phyloP scores from a whole-genome alignment of 352 stramenopile species.

The Globisporangium iwayamae region DNA sequence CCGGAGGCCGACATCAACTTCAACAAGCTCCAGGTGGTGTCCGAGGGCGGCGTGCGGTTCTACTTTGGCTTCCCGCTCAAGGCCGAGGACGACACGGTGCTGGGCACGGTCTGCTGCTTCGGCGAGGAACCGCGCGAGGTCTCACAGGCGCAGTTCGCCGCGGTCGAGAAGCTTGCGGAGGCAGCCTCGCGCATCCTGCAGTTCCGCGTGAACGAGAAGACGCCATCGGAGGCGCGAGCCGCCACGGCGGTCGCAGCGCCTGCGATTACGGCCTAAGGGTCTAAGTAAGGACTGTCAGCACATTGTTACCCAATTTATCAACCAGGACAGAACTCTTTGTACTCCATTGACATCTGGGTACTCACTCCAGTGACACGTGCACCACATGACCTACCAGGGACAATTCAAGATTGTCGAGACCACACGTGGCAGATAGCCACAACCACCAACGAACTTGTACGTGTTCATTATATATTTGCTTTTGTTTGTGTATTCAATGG shows the following conservation, averaged over 20 bases:
- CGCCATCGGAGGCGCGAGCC: neutral
- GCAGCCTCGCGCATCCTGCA: conserved; percentile 36
- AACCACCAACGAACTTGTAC: too few species aligned
- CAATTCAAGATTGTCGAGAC: too few species aligned
- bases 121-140: conserved; percentile 36
- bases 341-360: too few species aligned
- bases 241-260: neutral
- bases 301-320: neutral
- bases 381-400: too few species aligned
- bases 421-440: too few species aligned
- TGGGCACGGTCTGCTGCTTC: conserved; percentile 54
- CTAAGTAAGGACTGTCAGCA: neutral
- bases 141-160: conserved; percentile 44
- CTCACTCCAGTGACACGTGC: too few species aligned
- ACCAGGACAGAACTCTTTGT: neutral
- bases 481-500: neutral
- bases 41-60: conserved; percentile 34
- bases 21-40: conserved; percentile 25
- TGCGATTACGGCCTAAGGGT: neutral
- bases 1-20: conserved; percentile 56
- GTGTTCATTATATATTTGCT: neutral
- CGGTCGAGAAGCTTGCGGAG: conserved; percentile 32
- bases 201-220: conserved; percentile 7
- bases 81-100: conserved; percentile 25
- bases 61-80: conserved; percentile 61